Evolutionary conservation across 192 early-diverging fungal genomes (phyloP).

Genomic region (Podila verticillata): DNA sequence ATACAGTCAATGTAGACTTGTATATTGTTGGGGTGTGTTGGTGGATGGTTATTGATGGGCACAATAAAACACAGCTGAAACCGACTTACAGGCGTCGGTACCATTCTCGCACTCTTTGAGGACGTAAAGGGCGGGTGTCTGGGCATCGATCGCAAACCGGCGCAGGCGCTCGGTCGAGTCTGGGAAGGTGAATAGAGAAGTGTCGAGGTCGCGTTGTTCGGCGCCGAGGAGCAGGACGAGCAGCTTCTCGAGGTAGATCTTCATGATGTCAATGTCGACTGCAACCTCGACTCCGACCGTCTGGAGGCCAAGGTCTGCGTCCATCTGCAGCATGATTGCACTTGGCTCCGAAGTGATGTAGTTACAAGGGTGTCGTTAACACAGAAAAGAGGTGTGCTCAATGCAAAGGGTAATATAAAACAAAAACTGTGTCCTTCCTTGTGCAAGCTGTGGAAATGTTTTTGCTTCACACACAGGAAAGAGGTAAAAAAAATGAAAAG

Average conservation of each 20-base stretch:
- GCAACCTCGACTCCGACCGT: constrained; percentile 31
- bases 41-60: no score
- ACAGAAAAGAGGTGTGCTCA: background rate
- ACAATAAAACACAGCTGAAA: no score
- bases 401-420: background rate
- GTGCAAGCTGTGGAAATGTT: background rate
- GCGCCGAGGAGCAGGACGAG: constrained; percentile 79
- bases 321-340: constrained; percentile 34
- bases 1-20: no score
- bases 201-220: constrained; percentile 66
- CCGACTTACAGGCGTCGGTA: constrained; percentile 48
- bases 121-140: constrained; percentile 78
- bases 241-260: constrained; percentile 72
- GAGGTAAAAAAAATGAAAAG: background rate
- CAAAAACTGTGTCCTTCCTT: background rate
- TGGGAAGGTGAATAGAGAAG: constrained; percentile 67
- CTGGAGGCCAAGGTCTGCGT: constrained; percentile 42
- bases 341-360: background rate
- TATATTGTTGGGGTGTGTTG: no score
- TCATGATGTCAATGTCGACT: constrained; percentile 42
- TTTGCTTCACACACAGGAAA: background rate
- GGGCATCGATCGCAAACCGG: constrained; percentile 81
- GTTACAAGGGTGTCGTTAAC: constrained; percentile 2
- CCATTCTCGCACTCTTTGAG: constrained; percentile 75
- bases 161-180: constrained; percentile 79